These are phyloP conservation scores for Gentiana macrophylla DNA, from an alignment of 257 asterid genomes.

Conservation along the genomic window DNA sequence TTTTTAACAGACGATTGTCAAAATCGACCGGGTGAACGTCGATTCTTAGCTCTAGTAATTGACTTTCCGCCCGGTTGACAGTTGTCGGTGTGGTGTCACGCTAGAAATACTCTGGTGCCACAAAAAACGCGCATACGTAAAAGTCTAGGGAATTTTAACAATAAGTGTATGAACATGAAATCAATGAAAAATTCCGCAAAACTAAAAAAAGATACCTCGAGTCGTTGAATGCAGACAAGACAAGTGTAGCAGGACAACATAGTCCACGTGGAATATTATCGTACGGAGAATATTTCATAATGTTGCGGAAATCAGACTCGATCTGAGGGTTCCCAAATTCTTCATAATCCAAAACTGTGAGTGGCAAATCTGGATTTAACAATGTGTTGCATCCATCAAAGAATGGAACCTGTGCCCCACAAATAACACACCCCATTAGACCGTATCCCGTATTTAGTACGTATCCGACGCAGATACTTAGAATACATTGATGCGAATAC, in stretches of 20 bases:
- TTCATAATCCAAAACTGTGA: constrained; percentile 58
- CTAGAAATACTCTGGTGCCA: too few species aligned
- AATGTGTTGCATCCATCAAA: constrained; percentile 74
- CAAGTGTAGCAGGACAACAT: constrained; percentile 78
- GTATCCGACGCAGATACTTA: too few species aligned
- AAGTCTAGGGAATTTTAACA: too few species aligned
- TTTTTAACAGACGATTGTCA: too few species aligned
- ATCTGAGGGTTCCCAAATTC: too few species aligned
- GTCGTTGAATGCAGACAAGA: constrained; percentile 69
- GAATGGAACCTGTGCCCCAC: constrained; percentile 63
- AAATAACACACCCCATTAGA: neutral
- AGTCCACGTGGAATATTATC: constrained; percentile 47
- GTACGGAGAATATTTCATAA: too few species aligned
- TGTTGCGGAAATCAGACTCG: too few species aligned
- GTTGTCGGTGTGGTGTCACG: neutral
- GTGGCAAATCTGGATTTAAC: constrained; percentile 71
- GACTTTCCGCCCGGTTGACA: neutral
- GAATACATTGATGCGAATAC: too few species aligned
- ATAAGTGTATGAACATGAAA: too few species aligned
- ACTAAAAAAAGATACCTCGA: constrained; percentile 41
- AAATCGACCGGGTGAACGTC: neutral
- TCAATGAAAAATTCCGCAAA: too few species aligned
- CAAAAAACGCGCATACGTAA: too few species aligned
- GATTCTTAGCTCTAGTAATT: neutral
- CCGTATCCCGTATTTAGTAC: too few species aligned